Conservation (phyloP, 2,329 filamentous ascomycete species). For the Corniculantispora saksenae region DNA sequence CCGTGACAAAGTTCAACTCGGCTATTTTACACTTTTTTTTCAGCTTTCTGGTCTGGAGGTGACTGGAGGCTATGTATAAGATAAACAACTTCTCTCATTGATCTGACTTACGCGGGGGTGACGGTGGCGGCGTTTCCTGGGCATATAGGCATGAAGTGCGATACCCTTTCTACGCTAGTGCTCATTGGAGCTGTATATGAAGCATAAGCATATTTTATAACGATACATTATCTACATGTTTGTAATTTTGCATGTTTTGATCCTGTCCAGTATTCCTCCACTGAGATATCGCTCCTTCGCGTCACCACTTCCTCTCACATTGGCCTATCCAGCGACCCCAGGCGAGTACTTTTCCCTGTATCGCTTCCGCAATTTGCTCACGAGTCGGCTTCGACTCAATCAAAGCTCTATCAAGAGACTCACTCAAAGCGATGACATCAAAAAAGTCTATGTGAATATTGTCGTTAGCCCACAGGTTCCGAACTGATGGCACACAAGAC, state of each 20-base stretch:
- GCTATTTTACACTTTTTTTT: not conserved
- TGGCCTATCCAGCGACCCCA: conserved; percentile 52
- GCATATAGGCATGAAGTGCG: not conserved
- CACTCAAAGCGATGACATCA: conserved; percentile 48
- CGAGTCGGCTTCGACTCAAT: conserved; percentile 41
- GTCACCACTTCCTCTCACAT: conserved; percentile 39
- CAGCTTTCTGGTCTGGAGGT: not conserved
- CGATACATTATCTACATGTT: too few relatives aligned
- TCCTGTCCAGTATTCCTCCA: not conserved
- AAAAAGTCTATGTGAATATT: conserved; percentile 42
- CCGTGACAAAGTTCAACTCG: not conserved
- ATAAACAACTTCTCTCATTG: not conserved
- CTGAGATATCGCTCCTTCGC: conserved; percentile 25
- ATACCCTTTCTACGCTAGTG: not conserved
- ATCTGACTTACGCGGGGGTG: not conserved
- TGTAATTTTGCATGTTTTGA: too few relatives aligned
- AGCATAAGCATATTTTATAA: too few relatives aligned
- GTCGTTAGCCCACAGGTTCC: not conserved
- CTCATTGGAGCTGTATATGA: not conserved
- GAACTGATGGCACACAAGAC: not conserved
- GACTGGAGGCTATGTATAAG: not conserved
- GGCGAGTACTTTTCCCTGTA: conserved; percentile 48
- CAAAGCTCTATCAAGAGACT: conserved; percentile 40
- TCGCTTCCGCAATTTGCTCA: conserved; percentile 43
- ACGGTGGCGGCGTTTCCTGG: not conserved